Conservation (phyloP, 2,329 filamentous ascomycete genomes). For the Xenoacremonium recifei region DNA sequence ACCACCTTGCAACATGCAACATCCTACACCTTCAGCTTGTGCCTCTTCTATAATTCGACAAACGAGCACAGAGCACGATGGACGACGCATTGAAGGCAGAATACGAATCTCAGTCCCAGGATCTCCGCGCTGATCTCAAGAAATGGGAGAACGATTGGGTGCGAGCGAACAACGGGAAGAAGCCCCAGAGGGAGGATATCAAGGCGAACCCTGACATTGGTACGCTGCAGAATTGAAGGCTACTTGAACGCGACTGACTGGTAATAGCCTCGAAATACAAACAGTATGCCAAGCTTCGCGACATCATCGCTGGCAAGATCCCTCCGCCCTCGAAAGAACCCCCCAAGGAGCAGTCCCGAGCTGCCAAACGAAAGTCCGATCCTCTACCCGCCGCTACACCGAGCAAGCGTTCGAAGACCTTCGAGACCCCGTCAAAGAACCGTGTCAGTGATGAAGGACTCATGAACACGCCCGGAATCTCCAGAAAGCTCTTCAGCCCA, state of each 20-base stretch:
- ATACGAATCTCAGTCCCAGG: conserved; percentile 50
- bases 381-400: conserved; percentile 41
- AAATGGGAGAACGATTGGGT: conserved; percentile 71
- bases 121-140: conserved; percentile 70
- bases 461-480: conserved; percentile 54
- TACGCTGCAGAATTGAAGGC: conserved; percentile 35
- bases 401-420: conserved; percentile 48
- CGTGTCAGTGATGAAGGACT: conserved; percentile 39
- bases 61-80: conserved; percentile 34
- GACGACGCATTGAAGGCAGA: conserved; percentile 41
- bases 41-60: background rate
- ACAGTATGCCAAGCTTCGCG: conserved; percentile 66
- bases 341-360: conserved; percentile 7
- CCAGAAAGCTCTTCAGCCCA: conserved; percentile 60
- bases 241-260: too few relatives aligned
- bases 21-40: conserved; percentile 1
- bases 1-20: background rate
- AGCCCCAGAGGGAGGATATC: conserved; percentile 73
- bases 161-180: conserved; percentile 59
- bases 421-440: conserved; percentile 47
- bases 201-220: conserved; percentile 70
- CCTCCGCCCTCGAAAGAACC: conserved; percentile 39
- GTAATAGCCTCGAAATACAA: conserved; percentile 69
- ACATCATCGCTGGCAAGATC: conserved; percentile 55
- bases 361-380: conserved; percentile 42